These are phyloP conservation scores for Pestalotiopsis sp. DNA, from an alignment of 2,329 filamentous ascomycete genomes.

Conservation along the genomic window DNA sequence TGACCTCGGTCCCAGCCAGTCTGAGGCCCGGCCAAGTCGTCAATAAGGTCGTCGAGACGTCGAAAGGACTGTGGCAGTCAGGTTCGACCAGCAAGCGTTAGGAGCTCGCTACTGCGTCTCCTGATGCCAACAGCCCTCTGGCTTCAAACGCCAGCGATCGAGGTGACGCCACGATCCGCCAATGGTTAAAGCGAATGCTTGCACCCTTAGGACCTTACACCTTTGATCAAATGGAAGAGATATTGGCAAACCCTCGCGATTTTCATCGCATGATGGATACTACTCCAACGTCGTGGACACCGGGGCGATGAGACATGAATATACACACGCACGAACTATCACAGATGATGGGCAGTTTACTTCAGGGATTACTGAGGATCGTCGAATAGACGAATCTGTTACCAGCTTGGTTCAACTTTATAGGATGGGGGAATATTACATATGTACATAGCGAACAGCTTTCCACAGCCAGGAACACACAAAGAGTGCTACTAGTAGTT, in stretches of 20 bases:
- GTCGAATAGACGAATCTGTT: neutral
- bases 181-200: neutral
- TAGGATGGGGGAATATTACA: neutral
- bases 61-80: slow-evolving; percentile 63
- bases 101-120: slow-evolving; percentile 7
- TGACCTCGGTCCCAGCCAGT: slow-evolving; percentile 47
- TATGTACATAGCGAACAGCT: neutral
- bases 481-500: neutral
- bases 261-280: neutral
- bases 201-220: neutral
- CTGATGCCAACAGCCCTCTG: neutral
- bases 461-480: neutral
- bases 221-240: neutral
- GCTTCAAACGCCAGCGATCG: neutral
- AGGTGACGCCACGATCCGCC: neutral
- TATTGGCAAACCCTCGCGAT: neutral
- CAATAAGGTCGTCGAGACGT: slow-evolving; percentile 64
- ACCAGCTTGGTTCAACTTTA: neutral
- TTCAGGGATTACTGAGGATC: neutral
- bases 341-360: neutral
- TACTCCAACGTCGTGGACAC: neutral
- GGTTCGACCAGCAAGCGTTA: slow-evolving; percentile 29
- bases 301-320: neutral
- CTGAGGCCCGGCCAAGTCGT: slow-evolving; percentile 57
- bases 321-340: neutral